Evolutionary conservation across 345 rosid genomes (phyloP).

Genomic region (Draba incana): DNA sequence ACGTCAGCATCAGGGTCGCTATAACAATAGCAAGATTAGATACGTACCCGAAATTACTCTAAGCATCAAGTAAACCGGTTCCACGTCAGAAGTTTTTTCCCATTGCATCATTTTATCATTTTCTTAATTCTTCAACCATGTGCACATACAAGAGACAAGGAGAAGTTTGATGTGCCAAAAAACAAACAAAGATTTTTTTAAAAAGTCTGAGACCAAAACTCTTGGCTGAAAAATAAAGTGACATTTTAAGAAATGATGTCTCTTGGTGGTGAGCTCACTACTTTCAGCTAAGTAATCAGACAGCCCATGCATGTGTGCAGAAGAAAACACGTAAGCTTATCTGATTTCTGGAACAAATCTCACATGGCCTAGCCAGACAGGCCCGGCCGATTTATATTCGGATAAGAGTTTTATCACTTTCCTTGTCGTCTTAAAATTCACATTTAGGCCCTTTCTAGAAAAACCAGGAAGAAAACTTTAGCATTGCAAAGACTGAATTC

Average conservation of each 20-base stretch:
- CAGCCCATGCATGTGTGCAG: slow-evolving; percentile 34
- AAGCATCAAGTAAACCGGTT: neutral
- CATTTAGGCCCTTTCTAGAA: neutral
- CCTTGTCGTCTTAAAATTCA: neutral
- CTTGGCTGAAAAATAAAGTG: slow-evolving; percentile 37
- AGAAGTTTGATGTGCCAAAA: slow-evolving; percentile 12
- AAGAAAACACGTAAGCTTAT: slow-evolving; percentile 35
- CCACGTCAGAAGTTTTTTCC: slow-evolving; percentile 27
- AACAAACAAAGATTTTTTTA: neutral
- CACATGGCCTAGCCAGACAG: slow-evolving; percentile 35
- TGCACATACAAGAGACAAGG: slow-evolving; percentile 9
- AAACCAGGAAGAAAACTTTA: too few species aligned
- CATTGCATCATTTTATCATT: slow-evolving; percentile 25
- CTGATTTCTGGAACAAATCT: slow-evolving; percentile 27
- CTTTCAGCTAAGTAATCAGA: slow-evolving; percentile 9
- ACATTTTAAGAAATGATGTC: slow-evolving; percentile 15
- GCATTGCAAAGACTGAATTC: neutral
- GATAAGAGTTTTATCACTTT: slow-evolving; percentile 24
- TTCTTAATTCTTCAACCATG: neutral
- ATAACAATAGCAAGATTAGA: slow-evolving; percentile 26
- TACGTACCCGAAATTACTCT: slow-evolving; percentile 15
- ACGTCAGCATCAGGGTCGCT: slow-evolving; percentile 21
- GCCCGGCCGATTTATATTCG: neutral
- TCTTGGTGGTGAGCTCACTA: slow-evolving; percentile 17
- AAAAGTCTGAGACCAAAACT: slow-evolving; percentile 10